These are phyloP conservation scores for Aleurites moluccanus DNA, from an alignment of 441 rosid species.

Conservation along the genomic window DNA sequence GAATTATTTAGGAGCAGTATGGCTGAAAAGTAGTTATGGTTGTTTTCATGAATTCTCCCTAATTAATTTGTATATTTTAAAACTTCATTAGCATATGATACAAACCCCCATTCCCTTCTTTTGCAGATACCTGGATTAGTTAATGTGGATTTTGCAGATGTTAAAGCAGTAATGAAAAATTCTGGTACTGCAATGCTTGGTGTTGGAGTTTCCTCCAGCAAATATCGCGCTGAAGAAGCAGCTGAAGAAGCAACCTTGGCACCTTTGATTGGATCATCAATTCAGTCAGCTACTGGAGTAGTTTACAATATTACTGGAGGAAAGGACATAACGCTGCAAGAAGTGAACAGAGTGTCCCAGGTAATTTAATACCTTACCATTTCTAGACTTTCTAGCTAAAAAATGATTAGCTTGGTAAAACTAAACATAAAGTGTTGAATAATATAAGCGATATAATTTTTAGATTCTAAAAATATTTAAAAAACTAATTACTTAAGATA, in stretches of 20 bases:
- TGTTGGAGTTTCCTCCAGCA: constrained; percentile 94
- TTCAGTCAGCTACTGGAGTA: constrained; percentile 95
- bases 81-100: neutral
- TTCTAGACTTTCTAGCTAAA: constrained; percentile 1
- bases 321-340: constrained; percentile 94
- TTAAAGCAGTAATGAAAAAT: constrained; percentile 92
- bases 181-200: constrained; percentile 99
- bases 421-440: too few relatives aligned
- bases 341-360: constrained; percentile 97
- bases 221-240: constrained; percentile 98
- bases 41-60: neutral
- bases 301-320: constrained; percentile 98
- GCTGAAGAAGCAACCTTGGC: constrained; percentile 98
- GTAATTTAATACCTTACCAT: constrained; percentile 32
- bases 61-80: neutral
- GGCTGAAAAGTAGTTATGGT: neutral
- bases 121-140: constrained; percentile 94
- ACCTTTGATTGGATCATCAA: constrained; percentile 94
- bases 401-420: neutral
- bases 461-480: too few relatives aligned
- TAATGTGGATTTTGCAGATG: constrained; percentile 98
- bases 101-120: neutral
- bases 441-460: too few relatives aligned
- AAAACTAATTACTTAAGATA: too few relatives aligned
- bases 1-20: neutral